Base-by-base conservation (phyloP, 345 rosid genomes). In the Gossypium stocksii region DNA sequence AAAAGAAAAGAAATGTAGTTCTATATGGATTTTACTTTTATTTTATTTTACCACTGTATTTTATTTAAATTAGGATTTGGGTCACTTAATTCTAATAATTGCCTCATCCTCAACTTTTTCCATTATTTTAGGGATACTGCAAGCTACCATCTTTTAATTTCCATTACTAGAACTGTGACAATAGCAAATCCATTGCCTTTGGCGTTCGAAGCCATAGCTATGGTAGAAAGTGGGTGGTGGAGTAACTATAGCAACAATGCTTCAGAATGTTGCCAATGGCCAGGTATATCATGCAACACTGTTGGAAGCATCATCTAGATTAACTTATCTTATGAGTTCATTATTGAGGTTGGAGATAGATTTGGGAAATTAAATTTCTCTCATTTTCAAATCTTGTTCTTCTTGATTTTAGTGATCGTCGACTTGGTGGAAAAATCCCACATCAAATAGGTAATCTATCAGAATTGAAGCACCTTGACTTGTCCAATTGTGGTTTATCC, bases 141-240 rank as follows among this genome's bases (percentile, higher is more conserved):
- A 19, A 66, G 53, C 46, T 53, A 19, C 61, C 11, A 6, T 71
- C 23, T 9, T 71, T 71, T 25, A 25, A 69, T 27, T 25, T 59
- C 53, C 15, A 70, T 66, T 7, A 71, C 19, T 23, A 74, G 8
- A 53, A 13, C 53, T 43, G 19, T 17, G 20, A 9, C 6, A 15
- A 2, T 11, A 9, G 41, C 72, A 68, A 3, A 29, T 52, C 57
- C 12, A 1, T n/a, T 19, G 15, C 69, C 70, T 3, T 2, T 9
- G 0, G 74, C 17, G 7, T 48, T 14, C 7, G 72, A 69, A 51
- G 20, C 44, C 1, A n/a, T 6, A 20, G 72, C 72, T 22, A 3
- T 46, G 29, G 2, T 20, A 17, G 54, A 45, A 8, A 66, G 71
- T 66, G 71, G 71, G 2, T 67, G 72, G 72, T 67, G 56, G 56